Evolutionary conservation across 1,284 basidiomycete genomes (phyloP).

Genomic region (Trichosporon faecale): DNA sequence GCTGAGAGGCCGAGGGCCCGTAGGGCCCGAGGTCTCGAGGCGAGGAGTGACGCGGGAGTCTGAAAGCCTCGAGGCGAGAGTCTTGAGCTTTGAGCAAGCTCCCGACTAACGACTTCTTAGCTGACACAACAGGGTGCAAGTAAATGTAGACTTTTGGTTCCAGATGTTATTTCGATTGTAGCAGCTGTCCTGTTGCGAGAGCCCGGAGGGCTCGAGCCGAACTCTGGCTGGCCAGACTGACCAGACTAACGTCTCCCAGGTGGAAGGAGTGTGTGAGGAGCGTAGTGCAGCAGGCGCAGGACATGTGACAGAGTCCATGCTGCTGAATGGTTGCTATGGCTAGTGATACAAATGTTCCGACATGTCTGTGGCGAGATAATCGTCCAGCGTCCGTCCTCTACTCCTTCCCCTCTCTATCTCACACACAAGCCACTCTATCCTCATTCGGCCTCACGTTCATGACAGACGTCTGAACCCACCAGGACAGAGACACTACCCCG

Average conservation of each 20-base stretch:
- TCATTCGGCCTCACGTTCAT: too few relatives aligned
- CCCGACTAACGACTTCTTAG: neutral
- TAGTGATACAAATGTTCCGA: neutral
- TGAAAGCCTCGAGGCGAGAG: too few relatives aligned
- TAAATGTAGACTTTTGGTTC: neutral
- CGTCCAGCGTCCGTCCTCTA: neutral
- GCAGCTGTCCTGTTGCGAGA: neutral
- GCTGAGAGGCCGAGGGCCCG: neutral
- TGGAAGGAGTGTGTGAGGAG: too few relatives aligned
- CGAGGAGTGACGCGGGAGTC: too few relatives aligned
- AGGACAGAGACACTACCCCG: too few relatives aligned
- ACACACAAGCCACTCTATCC: too few relatives aligned
- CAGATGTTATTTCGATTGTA: neutral
- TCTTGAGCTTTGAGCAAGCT: neutral
- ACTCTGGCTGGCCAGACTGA: neutral
- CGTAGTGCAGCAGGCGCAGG: neutral
- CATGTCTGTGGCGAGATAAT: neutral
- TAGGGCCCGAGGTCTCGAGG: too few relatives aligned
- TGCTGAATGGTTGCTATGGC: neutral
- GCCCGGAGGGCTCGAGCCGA: too few relatives aligned
- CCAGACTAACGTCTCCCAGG: too few relatives aligned
- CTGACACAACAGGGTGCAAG: conserved; percentile 11
- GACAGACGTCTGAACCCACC: too few relatives aligned
- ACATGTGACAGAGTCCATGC: neutral
- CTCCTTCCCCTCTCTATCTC: neutral